Evolutionary conservation across 225 moss, liverwort and hornwort genomes (phyloP), one percentile per base, ranked within the genome.

Genomic region (Marchantia paleacea): DNA sequence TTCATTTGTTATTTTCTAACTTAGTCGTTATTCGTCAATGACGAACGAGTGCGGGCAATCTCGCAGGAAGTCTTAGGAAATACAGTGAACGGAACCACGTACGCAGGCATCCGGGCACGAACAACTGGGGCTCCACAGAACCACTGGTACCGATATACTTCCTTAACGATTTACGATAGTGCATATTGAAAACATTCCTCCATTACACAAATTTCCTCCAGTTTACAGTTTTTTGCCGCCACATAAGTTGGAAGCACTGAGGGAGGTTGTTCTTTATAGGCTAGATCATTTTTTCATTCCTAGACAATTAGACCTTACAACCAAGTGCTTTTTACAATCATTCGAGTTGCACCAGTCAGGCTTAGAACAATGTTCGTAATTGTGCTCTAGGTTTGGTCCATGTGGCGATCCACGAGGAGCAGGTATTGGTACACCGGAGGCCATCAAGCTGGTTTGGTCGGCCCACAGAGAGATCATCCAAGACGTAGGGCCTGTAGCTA

Each of bases 71-170:
- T 99, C 16, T 73, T 99, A 66, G 90, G 91, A 80, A 99, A 89
- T 73, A 99, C 95, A 15, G 95, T 99, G 26, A 99, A 99, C 68
- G 99, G 99, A 77, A 99, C 99, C 29, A 99, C 99, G 47, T 99
- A 99, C 76, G 95, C 94, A 58, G 99, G 99, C 71, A 95, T 99
- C 69, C 89, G 95, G 76, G 99, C 99, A 81, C 89, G 99, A 54
- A 99, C 99, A 39, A 95, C 99, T 77, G 95, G 99, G 47, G 99
- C 99, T 72, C 99, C 99, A 57, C 99, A 99, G 82, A 99, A 99
- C 84, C 99, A 99, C 85, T 99, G 99, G 99, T 99, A 81, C 52
- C 58, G 13, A 28, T 52, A 39, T 39, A 39, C 5, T 39, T 39
- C 39, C 5, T 2, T 39, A 39, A 39, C 39, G 39, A 39, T 2